Conservation (phyloP, 352 stramenopile species). For the Phytophthora foliorum region DNA sequence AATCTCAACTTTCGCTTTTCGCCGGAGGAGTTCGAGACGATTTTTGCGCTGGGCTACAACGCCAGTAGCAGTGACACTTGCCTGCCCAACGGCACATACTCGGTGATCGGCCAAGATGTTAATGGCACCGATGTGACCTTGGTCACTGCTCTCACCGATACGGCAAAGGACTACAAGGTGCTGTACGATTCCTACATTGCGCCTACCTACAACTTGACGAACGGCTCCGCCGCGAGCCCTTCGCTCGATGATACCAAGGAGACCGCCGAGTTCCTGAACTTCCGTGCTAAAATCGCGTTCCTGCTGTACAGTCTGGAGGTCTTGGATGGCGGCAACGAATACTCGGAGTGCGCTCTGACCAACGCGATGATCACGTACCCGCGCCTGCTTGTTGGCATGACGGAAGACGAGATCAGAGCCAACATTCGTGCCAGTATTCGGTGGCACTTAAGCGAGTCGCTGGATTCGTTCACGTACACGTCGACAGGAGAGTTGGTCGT, state of each 20-base stretch:
- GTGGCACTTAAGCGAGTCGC: slow-evolving; percentile 48
- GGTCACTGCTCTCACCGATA: slow-evolving; percentile 29
- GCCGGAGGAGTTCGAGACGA: slow-evolving; percentile 44
- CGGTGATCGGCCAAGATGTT: slow-evolving; percentile 45
- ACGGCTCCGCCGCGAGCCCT: not conserved
- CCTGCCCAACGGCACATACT: slow-evolving; percentile 41
- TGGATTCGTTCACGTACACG: slow-evolving; percentile 43
- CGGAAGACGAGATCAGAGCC: slow-evolving; percentile 46
- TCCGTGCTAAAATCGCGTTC: slow-evolving; percentile 55
- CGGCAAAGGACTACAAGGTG: slow-evolving; percentile 45
- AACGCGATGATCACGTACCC: slow-evolving; percentile 56
- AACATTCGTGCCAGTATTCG: slow-evolving; percentile 51
- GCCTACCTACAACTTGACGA: slow-evolving; percentile 49
- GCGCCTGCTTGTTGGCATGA: slow-evolving; percentile 60
- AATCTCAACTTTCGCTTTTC: slow-evolving; percentile 53
- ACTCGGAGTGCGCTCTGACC: slow-evolving; percentile 39
- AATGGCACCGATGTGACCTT: slow-evolving; percentile 48
- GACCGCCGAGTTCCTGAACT: slow-evolving; percentile 56
- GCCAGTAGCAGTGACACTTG: slow-evolving; percentile 47
- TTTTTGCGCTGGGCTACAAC: slow-evolving; percentile 60
- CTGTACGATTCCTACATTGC: slow-evolving; percentile 62
- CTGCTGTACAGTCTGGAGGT: slow-evolving; percentile 47
- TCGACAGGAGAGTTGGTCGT: slow-evolving; percentile 41
- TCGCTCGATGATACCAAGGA: slow-evolving; percentile 44
- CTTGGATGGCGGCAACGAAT: slow-evolving; percentile 44